phyloP scores from a whole-genome alignment of 441 rosid genomes.

The Corymbia calophylla region DNA sequence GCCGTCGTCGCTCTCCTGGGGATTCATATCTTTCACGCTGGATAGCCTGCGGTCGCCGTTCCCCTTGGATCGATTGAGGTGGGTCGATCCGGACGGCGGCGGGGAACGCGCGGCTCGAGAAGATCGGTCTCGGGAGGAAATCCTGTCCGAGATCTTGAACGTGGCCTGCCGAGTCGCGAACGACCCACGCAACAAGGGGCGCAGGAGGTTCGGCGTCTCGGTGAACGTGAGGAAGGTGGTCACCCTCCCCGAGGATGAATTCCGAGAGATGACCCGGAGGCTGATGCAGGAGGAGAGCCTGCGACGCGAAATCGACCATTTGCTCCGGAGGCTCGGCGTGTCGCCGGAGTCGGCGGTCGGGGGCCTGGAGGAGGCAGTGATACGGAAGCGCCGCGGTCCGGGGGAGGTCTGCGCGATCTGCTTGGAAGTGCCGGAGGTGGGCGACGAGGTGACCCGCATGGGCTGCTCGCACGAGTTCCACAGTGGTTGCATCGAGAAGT shows the following conservation, averaged over 20 bases:
- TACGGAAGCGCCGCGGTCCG: background rate
- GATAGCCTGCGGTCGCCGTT: background rate
- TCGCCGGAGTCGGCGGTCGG: background rate
- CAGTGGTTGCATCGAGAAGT: background rate
- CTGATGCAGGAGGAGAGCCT: background rate
- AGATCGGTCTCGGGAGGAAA: background rate
- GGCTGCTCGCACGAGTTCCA: background rate
- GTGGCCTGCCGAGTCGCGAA: background rate
- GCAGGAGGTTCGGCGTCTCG: background rate
- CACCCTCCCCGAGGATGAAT: background rate
- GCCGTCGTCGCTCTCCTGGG: background rate
- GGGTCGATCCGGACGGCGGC: background rate
- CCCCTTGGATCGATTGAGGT: background rate
- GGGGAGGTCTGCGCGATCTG: background rate
- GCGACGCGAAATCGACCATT: background rate
- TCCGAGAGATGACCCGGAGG: background rate
- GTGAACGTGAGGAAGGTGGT: background rate
- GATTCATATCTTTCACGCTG: background rate
- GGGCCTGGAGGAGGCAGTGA: background rate
- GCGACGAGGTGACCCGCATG: background rate
- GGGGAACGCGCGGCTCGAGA: background rate
- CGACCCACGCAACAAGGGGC: background rate
- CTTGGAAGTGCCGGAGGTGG: background rate
- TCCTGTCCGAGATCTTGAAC: background rate
- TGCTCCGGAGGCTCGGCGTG: background rate